These are phyloP conservation scores for Oemleria cerasiformis DNA, from an alignment of 306 rosid species.

Conservation along the genomic window DNA sequence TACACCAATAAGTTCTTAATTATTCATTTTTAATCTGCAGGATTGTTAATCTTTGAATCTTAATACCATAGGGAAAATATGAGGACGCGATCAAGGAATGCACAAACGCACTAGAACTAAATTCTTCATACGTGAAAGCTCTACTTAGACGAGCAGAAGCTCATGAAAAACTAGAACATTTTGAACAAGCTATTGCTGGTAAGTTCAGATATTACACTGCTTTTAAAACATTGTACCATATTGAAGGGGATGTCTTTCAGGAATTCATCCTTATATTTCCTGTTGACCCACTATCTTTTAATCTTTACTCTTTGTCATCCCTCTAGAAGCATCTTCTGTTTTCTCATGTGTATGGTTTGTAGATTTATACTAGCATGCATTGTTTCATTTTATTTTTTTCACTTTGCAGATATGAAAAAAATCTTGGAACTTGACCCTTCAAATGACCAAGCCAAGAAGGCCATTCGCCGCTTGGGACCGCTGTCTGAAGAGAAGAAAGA, in stretches of 20 bases:
- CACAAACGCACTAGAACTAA: constrained; percentile 84
- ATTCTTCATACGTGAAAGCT: constrained; percentile 73
- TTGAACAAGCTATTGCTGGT: constrained; percentile 87
- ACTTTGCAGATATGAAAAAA: constrained; percentile 68
- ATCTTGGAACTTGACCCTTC: constrained; percentile 78
- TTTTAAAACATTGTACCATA: too few species aligned
- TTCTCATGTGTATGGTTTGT: constrained; percentile 11
- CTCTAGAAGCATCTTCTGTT: not conserved
- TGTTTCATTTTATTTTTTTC: constrained; percentile 7
- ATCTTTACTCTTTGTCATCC: not conserved
- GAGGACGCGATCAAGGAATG: constrained; percentile 75
- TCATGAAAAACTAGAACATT: constrained; percentile 89
- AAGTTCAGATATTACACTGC: constrained; percentile 12
- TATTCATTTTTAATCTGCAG: not conserved
- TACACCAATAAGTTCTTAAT: not conserved
- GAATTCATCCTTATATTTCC: too few species aligned
- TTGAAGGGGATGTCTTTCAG: too few species aligned
- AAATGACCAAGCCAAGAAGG: constrained; percentile 64
- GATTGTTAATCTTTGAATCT: not conserved
- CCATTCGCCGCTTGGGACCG: constrained; percentile 64
- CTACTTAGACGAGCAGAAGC: constrained; percentile 84
- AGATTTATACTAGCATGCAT: not conserved
- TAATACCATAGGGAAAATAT: constrained; percentile 56
- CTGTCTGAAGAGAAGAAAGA: constrained; percentile 83
- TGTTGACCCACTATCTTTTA: too few species aligned